These are phyloP conservation scores for Isoetes engelmannii DNA, from an alignment of 83 land plant species.

Conservation along the genomic window DNA sequence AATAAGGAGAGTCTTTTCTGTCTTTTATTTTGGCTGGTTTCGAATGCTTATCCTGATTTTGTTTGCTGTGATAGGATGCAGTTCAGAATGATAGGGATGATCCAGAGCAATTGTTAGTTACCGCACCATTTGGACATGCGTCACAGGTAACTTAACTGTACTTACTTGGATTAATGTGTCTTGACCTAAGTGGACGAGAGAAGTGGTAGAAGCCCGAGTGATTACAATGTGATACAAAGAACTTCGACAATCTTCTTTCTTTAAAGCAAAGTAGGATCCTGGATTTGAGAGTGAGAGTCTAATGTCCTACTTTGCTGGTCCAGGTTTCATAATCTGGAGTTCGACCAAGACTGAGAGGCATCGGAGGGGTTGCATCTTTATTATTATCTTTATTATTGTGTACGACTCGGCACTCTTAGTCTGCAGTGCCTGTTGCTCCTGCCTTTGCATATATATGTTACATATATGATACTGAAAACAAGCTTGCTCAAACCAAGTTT, in stretches of 20 bases:
- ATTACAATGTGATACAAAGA: neutral
- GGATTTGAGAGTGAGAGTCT: conserved; percentile 13
- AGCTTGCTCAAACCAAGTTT: too few species aligned
- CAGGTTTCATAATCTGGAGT: conserved; percentile 19
- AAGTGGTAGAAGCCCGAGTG: neutral
- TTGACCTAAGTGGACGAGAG: neutral
- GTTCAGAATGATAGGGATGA: conserved; percentile 90
- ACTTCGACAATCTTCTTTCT: neutral
- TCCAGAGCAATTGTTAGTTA: conserved; percentile 74
- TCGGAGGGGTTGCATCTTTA: too few species aligned
- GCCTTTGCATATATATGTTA: too few species aligned
- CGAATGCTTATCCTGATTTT: neutral
- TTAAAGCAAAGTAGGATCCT: neutral
- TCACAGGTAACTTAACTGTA: conserved; percentile 60
- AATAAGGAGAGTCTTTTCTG: neutral
- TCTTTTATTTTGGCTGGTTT: neutral
- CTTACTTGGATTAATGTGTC: too few species aligned
- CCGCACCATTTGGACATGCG: conserved; percentile 97
- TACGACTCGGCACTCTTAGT: too few species aligned
- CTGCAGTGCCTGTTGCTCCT: too few species aligned
- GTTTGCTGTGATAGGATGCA: conserved; percentile 41
- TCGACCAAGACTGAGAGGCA: too few species aligned
- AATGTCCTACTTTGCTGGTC: conserved; percentile 22
- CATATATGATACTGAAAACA: too few species aligned
- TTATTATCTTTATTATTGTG: too few species aligned